These are phyloP conservation scores for Besnoitia besnoiti DNA, from an alignment of 169 alveolate species.

Conservation along the genomic window DNA sequence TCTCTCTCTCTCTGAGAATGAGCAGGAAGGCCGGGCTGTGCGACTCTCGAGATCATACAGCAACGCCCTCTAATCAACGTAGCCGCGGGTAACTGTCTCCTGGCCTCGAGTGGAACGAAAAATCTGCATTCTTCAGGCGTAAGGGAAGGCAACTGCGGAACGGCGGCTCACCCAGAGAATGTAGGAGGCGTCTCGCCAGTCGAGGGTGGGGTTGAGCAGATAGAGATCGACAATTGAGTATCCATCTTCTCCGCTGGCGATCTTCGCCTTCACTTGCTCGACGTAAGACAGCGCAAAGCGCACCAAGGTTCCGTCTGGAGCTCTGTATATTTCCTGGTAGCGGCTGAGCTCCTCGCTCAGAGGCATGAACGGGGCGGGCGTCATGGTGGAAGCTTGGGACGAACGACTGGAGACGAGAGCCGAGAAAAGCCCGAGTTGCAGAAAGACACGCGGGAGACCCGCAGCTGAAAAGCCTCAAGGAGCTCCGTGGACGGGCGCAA, in stretches of 20 bases:
- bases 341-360: neutral
- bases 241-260: neutral
- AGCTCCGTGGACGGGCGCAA: too few species aligned
- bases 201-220: slow-evolving; percentile 1
- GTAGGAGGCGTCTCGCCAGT: slow-evolving; percentile 1
- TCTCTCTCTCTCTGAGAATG: too few species aligned
- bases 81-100: too few species aligned
- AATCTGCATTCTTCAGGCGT: neutral
- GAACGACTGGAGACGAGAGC: neutral
- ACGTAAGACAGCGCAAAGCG: neutral
- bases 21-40: too few species aligned
- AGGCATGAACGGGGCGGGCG: neutral
- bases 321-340: neutral
- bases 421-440: too few species aligned
- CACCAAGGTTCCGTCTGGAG: neutral
- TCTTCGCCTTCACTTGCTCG: neutral
- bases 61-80: too few species aligned
- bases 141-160: neutral
- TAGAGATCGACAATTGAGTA: neutral
- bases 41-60: too few species aligned
- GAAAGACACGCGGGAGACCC: too few species aligned
- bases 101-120: neutral
- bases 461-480: too few species aligned
- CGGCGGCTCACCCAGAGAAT: neutral
- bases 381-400: neutral